These are phyloP conservation scores for Melanomma pulvis-pyrius DNA, from an alignment of 495 filamentous ascomycete genomes.

Conservation along the genomic window DNA sequence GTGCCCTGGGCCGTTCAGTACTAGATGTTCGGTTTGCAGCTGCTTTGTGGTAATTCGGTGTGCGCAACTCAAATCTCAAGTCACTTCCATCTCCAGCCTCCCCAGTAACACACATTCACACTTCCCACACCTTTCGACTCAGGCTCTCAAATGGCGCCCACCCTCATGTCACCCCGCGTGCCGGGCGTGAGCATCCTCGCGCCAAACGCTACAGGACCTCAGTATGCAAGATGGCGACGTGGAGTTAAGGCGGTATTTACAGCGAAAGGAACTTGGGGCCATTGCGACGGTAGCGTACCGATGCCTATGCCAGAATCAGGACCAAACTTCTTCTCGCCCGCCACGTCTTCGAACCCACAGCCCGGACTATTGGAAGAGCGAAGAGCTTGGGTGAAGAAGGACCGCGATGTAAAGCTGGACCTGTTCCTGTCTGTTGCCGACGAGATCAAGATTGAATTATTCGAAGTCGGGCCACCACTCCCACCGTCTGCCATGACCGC, in stretches of 20 bases:
- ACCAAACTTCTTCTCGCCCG: slow-evolving; percentile 32
- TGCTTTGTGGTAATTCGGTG: background rate
- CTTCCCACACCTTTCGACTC: background rate
- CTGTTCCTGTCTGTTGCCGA: slow-evolving; percentile 37
- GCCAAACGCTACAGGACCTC: slow-evolving; percentile 23
- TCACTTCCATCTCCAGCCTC: background rate
- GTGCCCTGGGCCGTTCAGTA: background rate
- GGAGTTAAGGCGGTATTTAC: slow-evolving; percentile 27
- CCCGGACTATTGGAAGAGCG: slow-evolving; percentile 34
- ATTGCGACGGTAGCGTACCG: slow-evolving; percentile 33
- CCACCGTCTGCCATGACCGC: slow-evolving; percentile 33
- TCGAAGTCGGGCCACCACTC: slow-evolving; percentile 34
- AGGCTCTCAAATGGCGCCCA: slow-evolving; percentile 2
- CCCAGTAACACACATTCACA: background rate
- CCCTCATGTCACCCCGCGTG: slow-evolving; percentile 33
- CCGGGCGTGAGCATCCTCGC: slow-evolving; percentile 31
- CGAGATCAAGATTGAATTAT: slow-evolving; percentile 38
- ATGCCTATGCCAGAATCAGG: slow-evolving; percentile 38
- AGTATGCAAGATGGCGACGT: slow-evolving; percentile 31
- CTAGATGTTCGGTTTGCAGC: slow-evolving; percentile 10
- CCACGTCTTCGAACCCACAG: slow-evolving; percentile 21
- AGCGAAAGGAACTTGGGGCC: slow-evolving; percentile 27
- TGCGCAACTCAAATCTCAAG: background rate
- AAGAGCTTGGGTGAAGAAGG: slow-evolving; percentile 35
- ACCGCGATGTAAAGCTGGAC: slow-evolving; percentile 36